These are phyloP conservation scores for Candida succiphila DNA, from an alignment of 805 yeast genomes.

Conservation along the genomic window DNA sequence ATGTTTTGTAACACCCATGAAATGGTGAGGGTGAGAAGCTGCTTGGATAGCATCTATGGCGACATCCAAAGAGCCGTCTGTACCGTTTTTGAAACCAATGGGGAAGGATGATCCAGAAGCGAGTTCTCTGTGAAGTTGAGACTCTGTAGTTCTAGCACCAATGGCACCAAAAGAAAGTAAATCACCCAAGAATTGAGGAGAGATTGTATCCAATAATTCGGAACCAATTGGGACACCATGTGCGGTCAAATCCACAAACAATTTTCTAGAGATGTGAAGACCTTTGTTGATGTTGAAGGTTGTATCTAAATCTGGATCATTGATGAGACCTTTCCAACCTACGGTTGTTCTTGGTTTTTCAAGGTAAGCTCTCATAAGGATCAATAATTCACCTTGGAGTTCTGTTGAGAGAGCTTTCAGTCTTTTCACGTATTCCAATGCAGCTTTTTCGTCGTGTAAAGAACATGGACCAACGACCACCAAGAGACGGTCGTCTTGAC, in stretches of 20 bases:
- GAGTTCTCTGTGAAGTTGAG: conserved; percentile 93
- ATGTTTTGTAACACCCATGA: conserved; percentile 89
- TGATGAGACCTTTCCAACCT: conserved; percentile 97
- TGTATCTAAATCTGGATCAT: conserved; percentile 93
- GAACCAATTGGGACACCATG: conserved; percentile 80
- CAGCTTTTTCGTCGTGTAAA: conserved; percentile 88
- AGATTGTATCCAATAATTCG: conserved; percentile 95
- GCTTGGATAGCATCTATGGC: conserved; percentile 93
- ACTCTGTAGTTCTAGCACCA: conserved; percentile 98
- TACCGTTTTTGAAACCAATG: conserved; percentile 96
- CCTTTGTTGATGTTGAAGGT: conserved; percentile 94
- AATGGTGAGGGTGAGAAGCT: conserved; percentile 89
- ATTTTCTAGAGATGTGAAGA: conserved; percentile 74
- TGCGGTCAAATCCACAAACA: conserved; percentile 76
- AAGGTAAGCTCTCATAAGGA: conserved; percentile 95
- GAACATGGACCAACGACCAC: conserved; percentile 97
- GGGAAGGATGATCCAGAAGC: conserved; percentile 98
- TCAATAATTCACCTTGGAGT: conserved; percentile 64
- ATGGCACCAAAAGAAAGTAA: conserved; percentile 94
- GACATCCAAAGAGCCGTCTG: conserved; percentile 91
- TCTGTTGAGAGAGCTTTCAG: conserved; percentile 49
- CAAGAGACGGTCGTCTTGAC: conserved; percentile 78
- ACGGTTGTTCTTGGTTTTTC: conserved; percentile 98
- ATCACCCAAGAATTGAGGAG: conserved; percentile 92
- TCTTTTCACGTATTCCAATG: conserved; percentile 74